Base-by-base conservation (phyloP, 768 basidiomycete genomes). In the Cystofilobasidium capitatum region DNA sequence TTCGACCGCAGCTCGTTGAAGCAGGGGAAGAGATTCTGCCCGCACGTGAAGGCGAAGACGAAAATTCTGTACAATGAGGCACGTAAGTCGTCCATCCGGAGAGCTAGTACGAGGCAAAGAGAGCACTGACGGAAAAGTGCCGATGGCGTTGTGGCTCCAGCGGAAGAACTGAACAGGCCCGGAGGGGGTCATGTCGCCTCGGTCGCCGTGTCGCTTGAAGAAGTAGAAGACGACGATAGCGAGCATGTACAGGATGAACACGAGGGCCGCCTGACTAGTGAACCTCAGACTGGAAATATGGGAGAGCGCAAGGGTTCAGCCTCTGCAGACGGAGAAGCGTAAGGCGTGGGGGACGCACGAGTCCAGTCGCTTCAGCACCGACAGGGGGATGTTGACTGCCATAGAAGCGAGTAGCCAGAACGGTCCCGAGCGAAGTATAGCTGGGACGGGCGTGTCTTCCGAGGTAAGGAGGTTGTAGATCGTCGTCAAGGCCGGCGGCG, bases 1-100 rank as follows among this genome's bases (percentile, higher is more conserved):
- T 94, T 96, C 36, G 79, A 79, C 72, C 82, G 82, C 39, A 98
- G 81, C 77, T 98, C 94, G 75, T 97, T 97, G 79, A 86, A 94
- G 62, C 96, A 85, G 1, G 91, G 89, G 78, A 97, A 96, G 22
- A 98, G 78, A 69, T 76, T 76, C 89, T 98, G 71, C 16, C 44
- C 37, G 33, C 51, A 39, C 17, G 29, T 65, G 44, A 16, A 47
- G 40, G 62, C 40, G 67, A 35, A 70, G 71, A 70, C 64, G 64
- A 62, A 35, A 44, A 17, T 57, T 31, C 70, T 31, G 62, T 9
- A 33, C 51, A 8, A n/a, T 58, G 33, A 49, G 54, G 17, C 44
- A 13, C 37, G 24, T 13, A 29, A 36, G 31, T 66, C 70, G 45
- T 66, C 62, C 33, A 31, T 24, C 5, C 33, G 17, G 40, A 62